Conservation (phyloP, 495 filamentous ascomycete species). For the Xeromyces bisporus region DNA sequence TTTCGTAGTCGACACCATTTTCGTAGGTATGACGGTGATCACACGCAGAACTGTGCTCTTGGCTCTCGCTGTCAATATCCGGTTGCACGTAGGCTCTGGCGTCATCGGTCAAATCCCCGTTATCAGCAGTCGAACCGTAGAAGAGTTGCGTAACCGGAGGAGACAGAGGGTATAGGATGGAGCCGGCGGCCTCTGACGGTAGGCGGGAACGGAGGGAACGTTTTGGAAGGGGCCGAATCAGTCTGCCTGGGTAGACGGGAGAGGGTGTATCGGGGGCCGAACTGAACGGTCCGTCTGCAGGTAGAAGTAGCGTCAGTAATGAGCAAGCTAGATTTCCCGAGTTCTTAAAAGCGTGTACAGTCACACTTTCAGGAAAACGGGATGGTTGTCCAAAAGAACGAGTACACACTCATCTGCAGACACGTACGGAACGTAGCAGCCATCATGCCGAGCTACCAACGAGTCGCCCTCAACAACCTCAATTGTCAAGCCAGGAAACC, state of each 20-base stretch:
- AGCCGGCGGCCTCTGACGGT: constrained; percentile 64
- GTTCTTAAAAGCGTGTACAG: no score
- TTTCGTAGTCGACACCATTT: constrained; percentile 25
- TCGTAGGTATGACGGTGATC: constrained; percentile 24
- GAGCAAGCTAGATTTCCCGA: no score
- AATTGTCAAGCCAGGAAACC: no score
- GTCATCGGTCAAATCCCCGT: constrained; percentile 23
- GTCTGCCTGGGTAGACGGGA: constrained; percentile 64
- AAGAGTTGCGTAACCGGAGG: constrained; percentile 55
- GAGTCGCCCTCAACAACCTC: constrained; percentile 19
- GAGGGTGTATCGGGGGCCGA: constrained; percentile 58
- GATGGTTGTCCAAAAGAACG: constrained; percentile 5
- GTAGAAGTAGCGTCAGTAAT: constrained; percentile 13
- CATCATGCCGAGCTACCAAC: constrained; percentile 24
- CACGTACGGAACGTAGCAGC: constrained; percentile 34
- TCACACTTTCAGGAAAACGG: no score
- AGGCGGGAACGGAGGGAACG: constrained; percentile 70
- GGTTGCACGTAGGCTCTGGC: constrained; percentile 32
- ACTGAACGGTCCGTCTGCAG: constrained; percentile 33
- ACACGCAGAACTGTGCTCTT: constrained; percentile 33
- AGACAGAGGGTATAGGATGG: constrained; percentile 62
- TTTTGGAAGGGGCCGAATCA: constrained; percentile 86
- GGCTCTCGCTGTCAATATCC: constrained; percentile 17
- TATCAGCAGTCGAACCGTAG: constrained; percentile 46
- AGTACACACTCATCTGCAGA: constrained; percentile 13